Evolutionary conservation across 202 grass and related monocot genomes (phyloP), one percentile per base, ranked within the genome.

Genomic region (Carex arenaria): DNA sequence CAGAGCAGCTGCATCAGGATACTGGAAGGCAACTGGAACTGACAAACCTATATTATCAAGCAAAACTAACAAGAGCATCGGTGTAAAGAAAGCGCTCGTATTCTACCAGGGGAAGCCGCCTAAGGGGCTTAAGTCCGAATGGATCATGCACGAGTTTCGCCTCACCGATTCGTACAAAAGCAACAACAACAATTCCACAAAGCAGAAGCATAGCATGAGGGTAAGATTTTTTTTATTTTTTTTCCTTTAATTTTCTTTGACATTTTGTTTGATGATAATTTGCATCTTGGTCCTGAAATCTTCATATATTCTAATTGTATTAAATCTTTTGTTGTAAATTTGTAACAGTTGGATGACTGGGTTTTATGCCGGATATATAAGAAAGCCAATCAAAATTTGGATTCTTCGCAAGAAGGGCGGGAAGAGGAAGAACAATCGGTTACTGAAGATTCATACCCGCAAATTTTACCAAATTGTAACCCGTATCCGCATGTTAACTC

Each of bases 21-120:
- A 96, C 83, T 96, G 93, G 93, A 96, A 96, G 83, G 93, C 93
- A 64, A 96, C 93, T 13, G 94, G 91, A 28, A 97, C 91, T 6
- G 94, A 97, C 72, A 97, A 97, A 86, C 94, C 94, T 45, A 93
- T 97, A 76, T 28, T 84, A 4, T 23, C 56, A 57, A 82, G 83
- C 32, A 72, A 85, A 45, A 80, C 86, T 7, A 65, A 75, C 4
- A 85, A 61, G 9, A 85, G 87, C 81, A 78, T 97, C 52, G 93
- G 93, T 34, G 93, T 97, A 0, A 97, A 97, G 71, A 97, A 97
- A 80, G 87, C 93, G 5, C 87, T 97, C 0, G 93, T 97, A 19
- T 97, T 97, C 87, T 97, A 97, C 87, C 61, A n/a, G 67, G 94
- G 94, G 0, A 82, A 88, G 10, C 94, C 93, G 0, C 90, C 93